Evolutionary conservation across 495 filamentous ascomycete genomes (phyloP).

Genomic region (Extremus antarcticus): DNA sequence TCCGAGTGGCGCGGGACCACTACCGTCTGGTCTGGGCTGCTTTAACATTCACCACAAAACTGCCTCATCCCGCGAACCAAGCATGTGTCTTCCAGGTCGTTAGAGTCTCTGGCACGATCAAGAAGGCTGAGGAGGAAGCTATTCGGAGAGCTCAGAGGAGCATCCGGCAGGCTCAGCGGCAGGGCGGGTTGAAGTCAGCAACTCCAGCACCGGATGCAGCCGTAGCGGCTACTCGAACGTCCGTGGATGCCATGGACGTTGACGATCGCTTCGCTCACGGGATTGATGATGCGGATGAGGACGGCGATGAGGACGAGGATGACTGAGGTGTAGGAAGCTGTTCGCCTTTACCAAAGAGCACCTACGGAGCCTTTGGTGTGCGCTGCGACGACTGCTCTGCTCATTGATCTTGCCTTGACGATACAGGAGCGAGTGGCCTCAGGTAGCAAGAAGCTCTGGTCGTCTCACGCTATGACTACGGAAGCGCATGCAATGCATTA

Average conservation of each 20-base stretch:
- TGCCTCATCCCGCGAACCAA: conserved; percentile 44
- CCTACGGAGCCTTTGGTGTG: too few species aligned
- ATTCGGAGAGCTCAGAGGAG: conserved; percentile 62
- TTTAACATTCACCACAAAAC: conserved; percentile 64
- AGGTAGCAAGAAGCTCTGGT: too few species aligned
- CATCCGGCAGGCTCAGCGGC: conserved; percentile 44
- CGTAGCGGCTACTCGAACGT: background rate
- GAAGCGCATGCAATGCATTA: too few species aligned
- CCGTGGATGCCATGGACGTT: background rate
- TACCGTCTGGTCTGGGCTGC: conserved; percentile 85
- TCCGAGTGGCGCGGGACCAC: conserved; percentile 65
- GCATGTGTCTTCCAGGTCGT: conserved; percentile 77
- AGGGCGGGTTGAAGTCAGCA: background rate
- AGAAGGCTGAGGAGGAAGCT: conserved; percentile 81
- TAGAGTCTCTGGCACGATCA: conserved; percentile 84
- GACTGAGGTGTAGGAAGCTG: background rate
- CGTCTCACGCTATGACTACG: too few species aligned
- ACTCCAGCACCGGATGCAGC: background rate
- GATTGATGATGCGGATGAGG: conserved; percentile 13
- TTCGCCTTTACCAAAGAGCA: too few species aligned
- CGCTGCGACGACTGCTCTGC: too few species aligned
- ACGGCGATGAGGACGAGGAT: conserved; percentile 13
- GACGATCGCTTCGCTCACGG: conserved; percentile 2
- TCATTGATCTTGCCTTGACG: too few species aligned
- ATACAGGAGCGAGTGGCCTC: too few species aligned